Evolutionary conservation across 1,284 basidiomycete genomes (phyloP).

Genomic region (Fistulina hepatica): DNA sequence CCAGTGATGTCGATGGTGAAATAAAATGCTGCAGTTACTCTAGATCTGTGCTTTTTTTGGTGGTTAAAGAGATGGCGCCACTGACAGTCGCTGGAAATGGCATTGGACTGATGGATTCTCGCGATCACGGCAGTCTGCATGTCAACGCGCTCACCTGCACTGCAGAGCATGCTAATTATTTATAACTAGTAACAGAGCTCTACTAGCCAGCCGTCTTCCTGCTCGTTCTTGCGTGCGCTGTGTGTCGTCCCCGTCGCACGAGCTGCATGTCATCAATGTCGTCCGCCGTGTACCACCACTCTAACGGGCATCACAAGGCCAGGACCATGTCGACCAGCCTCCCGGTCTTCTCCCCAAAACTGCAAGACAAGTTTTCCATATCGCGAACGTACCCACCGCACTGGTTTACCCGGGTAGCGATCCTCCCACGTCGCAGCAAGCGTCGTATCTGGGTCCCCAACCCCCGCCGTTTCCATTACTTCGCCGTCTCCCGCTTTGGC

Average conservation of each 20-base stretch:
- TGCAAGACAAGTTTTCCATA: constrained; percentile 53
- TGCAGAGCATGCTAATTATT: too few relatives aligned
- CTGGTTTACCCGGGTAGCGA: constrained; percentile 49
- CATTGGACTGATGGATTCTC: too few relatives aligned
- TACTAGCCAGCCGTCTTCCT: too few relatives aligned
- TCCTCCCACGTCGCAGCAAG: constrained; percentile 45
- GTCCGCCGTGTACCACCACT: constrained; percentile 36
- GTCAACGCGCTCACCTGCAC: too few relatives aligned
- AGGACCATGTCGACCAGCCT: constrained; percentile 24
- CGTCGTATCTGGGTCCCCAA: constrained; percentile 52
- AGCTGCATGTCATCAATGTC: too few relatives aligned
- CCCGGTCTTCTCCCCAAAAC: constrained; percentile 49
- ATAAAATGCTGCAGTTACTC: background rate
- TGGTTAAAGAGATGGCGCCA: too few relatives aligned
- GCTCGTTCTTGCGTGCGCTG: too few relatives aligned
- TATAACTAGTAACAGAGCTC: too few relatives aligned
- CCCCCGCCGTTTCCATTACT: constrained; percentile 47
- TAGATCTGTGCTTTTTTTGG: too few relatives aligned
- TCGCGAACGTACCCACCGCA: constrained; percentile 35
- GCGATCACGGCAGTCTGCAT: too few relatives aligned
- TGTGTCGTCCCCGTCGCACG: too few relatives aligned
- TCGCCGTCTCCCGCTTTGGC: constrained; percentile 47
- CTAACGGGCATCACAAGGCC: constrained; percentile 28
- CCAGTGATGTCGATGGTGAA: constrained; percentile 4
- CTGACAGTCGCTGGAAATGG: too few relatives aligned